Evolutionary conservation across 2,329 filamentous ascomycete species (phyloP).

Genomic region (Erysiphe pulchra): DNA sequence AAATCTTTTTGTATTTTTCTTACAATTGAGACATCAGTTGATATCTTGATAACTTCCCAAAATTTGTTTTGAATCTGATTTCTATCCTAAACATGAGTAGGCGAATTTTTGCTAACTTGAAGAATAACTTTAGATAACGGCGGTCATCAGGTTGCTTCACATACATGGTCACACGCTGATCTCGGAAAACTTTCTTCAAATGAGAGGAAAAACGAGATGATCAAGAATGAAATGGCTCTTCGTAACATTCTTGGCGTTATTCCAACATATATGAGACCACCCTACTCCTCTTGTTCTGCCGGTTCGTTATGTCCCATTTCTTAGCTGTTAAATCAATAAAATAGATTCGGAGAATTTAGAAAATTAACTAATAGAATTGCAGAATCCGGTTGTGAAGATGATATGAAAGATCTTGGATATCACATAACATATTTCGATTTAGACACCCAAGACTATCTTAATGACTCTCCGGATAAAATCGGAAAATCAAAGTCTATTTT

Average conservation of each 20-base stretch:
- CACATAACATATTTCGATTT: conserved; percentile 22
- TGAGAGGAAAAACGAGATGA: conserved; percentile 22
- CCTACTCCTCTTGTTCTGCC: conserved; percentile 19
- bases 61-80: too few relatives aligned
- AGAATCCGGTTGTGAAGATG: conserved; percentile 13
- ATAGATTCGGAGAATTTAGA: too few relatives aligned
- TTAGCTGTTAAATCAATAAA: too few relatives aligned
- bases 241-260: conserved; percentile 25
- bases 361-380: too few relatives aligned
- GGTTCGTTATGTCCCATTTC: conserved; percentile 1
- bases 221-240: conserved; percentile 27
- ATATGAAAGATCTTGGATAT: conserved; percentile 18
- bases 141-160: conserved; percentile 33
- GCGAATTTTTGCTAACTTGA: too few relatives aligned
- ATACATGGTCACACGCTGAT: conserved; percentile 26
- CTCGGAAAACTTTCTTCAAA: conserved; percentile 18
- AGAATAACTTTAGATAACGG: conserved; percentile 11
- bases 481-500: conserved; percentile 19
- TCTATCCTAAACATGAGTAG: too few relatives aligned
- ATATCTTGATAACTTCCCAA: too few relatives aligned
- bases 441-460: conserved; percentile 24
- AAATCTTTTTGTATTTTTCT: too few relatives aligned
- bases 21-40: too few relatives aligned
- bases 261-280: conserved; percentile 25
- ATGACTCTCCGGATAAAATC: conserved; percentile 18